Evolutionary conservation across 768 basidiomycete species (phyloP).

Genomic region (Mycena sanguinolenta): DNA sequence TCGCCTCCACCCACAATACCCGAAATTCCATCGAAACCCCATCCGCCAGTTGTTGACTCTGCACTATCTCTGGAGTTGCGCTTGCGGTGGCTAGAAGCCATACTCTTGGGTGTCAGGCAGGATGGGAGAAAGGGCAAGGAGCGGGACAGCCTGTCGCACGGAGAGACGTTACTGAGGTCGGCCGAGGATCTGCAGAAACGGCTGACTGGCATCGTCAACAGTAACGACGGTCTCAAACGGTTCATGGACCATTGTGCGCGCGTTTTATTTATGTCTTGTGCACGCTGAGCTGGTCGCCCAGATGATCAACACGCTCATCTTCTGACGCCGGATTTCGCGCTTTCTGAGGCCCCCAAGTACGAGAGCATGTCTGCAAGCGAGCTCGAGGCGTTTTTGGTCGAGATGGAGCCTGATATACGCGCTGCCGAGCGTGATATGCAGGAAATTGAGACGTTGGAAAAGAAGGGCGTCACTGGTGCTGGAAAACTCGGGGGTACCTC

Average conservation of each 20-base stretch:
- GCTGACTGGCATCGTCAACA: constrained; percentile 69
- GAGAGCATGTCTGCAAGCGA: constrained; percentile 76
- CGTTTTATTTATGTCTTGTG: constrained; percentile 5
- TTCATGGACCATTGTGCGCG: constrained; percentile 83
- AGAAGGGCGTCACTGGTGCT: constrained; percentile 78
- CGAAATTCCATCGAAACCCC: constrained; percentile 25
- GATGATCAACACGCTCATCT: constrained; percentile 84
- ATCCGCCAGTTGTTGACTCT: constrained; percentile 66
- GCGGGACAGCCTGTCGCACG: constrained; percentile 60
- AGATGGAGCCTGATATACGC: constrained; percentile 89
- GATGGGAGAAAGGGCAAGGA: constrained; percentile 56
- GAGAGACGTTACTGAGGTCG: constrained; percentile 69
- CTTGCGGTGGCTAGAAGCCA: constrained; percentile 83
- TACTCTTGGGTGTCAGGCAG: constrained; percentile 75
- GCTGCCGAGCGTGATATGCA: constrained; percentile 85
- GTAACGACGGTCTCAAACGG: constrained; percentile 77
- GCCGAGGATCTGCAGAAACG: constrained; percentile 72
- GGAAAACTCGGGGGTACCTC: constrained; percentile 74
- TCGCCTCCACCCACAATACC: constrained; percentile 40
- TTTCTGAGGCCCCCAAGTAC: constrained; percentile 68
- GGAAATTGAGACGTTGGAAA: constrained; percentile 79
- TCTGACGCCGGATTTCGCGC: constrained; percentile 81
- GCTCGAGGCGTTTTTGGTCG: constrained; percentile 76
- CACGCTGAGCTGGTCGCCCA: constrained; percentile 45
- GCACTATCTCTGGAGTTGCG: constrained; percentile 79